Conservation (phyloP, 139 green algal genomes). For the Pedinophyceae sp. region DNA sequence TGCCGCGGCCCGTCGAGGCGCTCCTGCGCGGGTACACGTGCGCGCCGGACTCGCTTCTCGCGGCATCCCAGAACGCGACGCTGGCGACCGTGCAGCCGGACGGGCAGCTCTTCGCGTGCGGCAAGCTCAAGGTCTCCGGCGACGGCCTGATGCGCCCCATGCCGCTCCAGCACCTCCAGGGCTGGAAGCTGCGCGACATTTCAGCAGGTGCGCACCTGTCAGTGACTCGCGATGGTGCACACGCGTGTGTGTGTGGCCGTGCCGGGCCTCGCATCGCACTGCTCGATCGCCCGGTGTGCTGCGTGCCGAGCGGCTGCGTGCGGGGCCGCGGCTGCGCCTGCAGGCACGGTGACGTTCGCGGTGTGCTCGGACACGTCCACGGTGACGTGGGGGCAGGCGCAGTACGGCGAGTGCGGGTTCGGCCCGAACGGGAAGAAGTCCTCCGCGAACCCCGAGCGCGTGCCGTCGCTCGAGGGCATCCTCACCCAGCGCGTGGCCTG, state of each 20-base stretch:
- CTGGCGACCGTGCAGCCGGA: constrained; percentile 35
- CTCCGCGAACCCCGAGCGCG: constrained; percentile 71
- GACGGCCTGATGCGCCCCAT: constrained; percentile 83
- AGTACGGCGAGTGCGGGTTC: constrained; percentile 79
- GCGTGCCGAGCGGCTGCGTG: too few relatives aligned
- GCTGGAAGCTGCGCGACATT: constrained; percentile 57
- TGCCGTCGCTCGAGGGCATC: constrained; percentile 36
- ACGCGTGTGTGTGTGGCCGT: too few relatives aligned
- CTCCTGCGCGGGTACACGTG: not conserved
- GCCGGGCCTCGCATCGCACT: too few relatives aligned
- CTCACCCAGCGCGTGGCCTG: constrained; percentile 41
- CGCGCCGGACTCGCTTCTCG: not conserved
- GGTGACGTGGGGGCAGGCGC: constrained; percentile 70
- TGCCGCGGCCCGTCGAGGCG: constrained; percentile 1
- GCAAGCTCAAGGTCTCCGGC: constrained; percentile 76
- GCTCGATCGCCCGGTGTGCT: too few relatives aligned
- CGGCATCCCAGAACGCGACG: not conserved
- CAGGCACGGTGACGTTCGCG: constrained; percentile 52
- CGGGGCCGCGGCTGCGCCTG: too few relatives aligned
- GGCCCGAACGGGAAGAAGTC: constrained; percentile 75
- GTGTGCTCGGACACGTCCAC: constrained; percentile 52
- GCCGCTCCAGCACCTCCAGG: constrained; percentile 50
- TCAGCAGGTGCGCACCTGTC: too few relatives aligned
- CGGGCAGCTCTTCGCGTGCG: constrained; percentile 75
- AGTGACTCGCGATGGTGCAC: too few relatives aligned